Conservation (phyloP, 495 filamentous ascomycete species). For the Xylaria flabelliformis region DNA sequence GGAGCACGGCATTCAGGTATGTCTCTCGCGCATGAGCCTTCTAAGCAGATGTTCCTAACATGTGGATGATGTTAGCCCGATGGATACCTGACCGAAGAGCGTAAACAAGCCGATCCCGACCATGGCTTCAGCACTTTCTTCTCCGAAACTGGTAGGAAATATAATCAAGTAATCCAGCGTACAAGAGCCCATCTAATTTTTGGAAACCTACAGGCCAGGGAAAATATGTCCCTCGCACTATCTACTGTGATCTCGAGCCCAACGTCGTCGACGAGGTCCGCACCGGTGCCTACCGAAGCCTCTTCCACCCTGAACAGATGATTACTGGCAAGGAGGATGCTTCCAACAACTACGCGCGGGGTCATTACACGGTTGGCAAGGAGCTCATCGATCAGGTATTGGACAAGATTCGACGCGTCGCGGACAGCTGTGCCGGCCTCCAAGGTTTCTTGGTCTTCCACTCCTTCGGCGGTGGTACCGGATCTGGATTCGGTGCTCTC, state of each 20-base stretch:
- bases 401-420: slow-evolving; percentile 93
- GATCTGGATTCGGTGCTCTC: slow-evolving; percentile 96
- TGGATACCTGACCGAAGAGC: slow-evolving; percentile 98
- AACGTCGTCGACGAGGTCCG: slow-evolving; percentile 99
- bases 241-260: slow-evolving; percentile 99
- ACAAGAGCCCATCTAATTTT: slow-evolving; percentile 32
- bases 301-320: slow-evolving; percentile 99
- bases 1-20: slow-evolving; percentile 98
- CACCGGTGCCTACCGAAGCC: slow-evolving; percentile 91
- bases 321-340: slow-evolving; percentile 99
- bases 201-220: slow-evolving; percentile 73
- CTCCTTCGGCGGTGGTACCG: slow-evolving; percentile 98
- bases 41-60: slow-evolving; percentile 46
- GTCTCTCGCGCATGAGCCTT: slow-evolving; percentile 36
- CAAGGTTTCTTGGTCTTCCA: slow-evolving; percentile 99
- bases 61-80: slow-evolving; percentile 71
- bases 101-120: slow-evolving; percentile 89
- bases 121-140: slow-evolving; percentile 99
- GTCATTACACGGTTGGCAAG: slow-evolving; percentile 99
- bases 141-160: slow-evolving; percentile 93
- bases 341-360: slow-evolving; percentile 98
- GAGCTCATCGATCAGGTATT: slow-evolving; percentile 97
- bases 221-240: slow-evolving; percentile 98
- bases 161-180: neutral
- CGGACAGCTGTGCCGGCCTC: slow-evolving; percentile 95